Evolutionary conservation across 2,329 filamentous ascomycete genomes (phyloP).

Genomic region (Lizonia empirigonia): DNA sequence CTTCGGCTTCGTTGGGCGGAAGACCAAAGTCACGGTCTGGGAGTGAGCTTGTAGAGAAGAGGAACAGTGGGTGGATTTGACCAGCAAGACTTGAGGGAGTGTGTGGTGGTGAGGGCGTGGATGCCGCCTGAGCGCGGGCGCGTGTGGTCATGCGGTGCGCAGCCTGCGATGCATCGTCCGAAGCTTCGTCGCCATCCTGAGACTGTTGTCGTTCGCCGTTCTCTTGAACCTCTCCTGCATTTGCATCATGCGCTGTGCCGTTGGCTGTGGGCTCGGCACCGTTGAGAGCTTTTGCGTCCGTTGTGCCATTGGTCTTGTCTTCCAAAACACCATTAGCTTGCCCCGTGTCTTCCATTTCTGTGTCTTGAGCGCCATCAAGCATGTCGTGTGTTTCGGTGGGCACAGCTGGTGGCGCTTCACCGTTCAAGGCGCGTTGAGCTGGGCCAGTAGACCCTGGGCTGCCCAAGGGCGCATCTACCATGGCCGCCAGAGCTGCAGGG

Average conservation of each 20-base stretch:
- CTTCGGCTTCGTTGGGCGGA: conserved; percentile 75
- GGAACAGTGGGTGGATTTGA: conserved; percentile 77
- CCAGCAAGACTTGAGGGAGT: conserved; percentile 57
- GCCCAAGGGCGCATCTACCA: conserved; percentile 40
- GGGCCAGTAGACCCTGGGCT: conserved; percentile 22
- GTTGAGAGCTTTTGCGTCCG: conserved; percentile 17
- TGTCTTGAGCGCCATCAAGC: conserved; percentile 25
- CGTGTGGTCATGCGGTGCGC: conserved; percentile 62
- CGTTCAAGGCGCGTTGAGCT: conserved; percentile 17
- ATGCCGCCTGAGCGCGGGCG: conserved; percentile 56
- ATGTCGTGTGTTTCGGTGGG: conserved; percentile 24
- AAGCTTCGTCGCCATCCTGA: conserved; percentile 45
- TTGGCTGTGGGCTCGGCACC: conserved; percentile 30
- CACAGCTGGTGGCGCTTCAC: conserved; percentile 8
- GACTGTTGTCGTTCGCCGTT: conserved; percentile 33
- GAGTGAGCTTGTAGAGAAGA: conserved; percentile 65
- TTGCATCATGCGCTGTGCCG: conserved; percentile 24
- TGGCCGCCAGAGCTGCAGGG: conserved; percentile 60
- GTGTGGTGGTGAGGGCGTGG: conserved; percentile 48
- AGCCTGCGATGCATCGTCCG: conserved; percentile 51
- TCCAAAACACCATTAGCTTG: conserved; percentile 24
- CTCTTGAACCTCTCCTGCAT: conserved; percentile 23
- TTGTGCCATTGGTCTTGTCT: conserved; percentile 21
- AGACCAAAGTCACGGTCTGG: conserved; percentile 75
- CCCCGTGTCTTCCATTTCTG: conserved; percentile 36